These are phyloP conservation scores for Neonectria coccinea DNA, from an alignment of 2,329 filamentous ascomycete species.

Conservation along the genomic window DNA sequence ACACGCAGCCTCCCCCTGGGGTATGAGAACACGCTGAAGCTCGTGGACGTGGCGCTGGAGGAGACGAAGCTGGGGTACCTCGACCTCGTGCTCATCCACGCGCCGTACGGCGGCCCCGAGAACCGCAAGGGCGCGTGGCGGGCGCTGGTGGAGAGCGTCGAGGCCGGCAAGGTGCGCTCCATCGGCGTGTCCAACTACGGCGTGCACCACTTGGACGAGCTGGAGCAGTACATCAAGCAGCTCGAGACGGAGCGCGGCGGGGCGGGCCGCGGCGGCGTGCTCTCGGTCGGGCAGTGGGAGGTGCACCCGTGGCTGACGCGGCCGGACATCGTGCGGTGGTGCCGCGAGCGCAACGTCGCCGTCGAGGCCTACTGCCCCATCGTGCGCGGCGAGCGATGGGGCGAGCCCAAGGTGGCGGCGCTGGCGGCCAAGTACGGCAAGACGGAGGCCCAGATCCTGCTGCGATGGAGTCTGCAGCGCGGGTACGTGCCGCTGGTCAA, in stretches of 20 bases:
- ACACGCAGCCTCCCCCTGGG: slow-evolving; percentile 51
- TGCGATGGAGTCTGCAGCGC: slow-evolving; percentile 87
- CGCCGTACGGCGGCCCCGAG: slow-evolving; percentile 68
- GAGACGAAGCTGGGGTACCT: slow-evolving; percentile 74
- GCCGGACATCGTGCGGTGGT: slow-evolving; percentile 85
- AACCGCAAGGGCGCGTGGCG: slow-evolving; percentile 70
- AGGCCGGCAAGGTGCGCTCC: slow-evolving; percentile 70
- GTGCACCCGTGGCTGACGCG: slow-evolving; percentile 89
- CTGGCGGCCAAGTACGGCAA: slow-evolving; percentile 80
- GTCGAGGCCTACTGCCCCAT: slow-evolving; percentile 74
- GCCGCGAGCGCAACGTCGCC: slow-evolving; percentile 70
- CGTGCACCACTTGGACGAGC: slow-evolving; percentile 70
- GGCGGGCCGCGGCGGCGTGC: slow-evolving; percentile 74
- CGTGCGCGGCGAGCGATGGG: slow-evolving; percentile 75
- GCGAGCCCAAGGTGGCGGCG: slow-evolving; percentile 72
- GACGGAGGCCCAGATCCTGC: slow-evolving; percentile 79
- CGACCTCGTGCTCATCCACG: slow-evolving; percentile 74
- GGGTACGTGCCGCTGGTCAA: slow-evolving; percentile 79
- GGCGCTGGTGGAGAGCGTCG: slow-evolving; percentile 72
- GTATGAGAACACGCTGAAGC: slow-evolving; percentile 73
- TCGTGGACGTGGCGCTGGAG: slow-evolving; percentile 72
- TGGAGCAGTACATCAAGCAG: slow-evolving; percentile 69
- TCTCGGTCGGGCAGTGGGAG: slow-evolving; percentile 90
- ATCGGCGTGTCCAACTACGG: slow-evolving; percentile 76
- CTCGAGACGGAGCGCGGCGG: slow-evolving; percentile 71